These are phyloP conservation scores for Gleditsia sinensis DNA, from an alignment of 306 rosid genomes.

Conservation along the genomic window DNA sequence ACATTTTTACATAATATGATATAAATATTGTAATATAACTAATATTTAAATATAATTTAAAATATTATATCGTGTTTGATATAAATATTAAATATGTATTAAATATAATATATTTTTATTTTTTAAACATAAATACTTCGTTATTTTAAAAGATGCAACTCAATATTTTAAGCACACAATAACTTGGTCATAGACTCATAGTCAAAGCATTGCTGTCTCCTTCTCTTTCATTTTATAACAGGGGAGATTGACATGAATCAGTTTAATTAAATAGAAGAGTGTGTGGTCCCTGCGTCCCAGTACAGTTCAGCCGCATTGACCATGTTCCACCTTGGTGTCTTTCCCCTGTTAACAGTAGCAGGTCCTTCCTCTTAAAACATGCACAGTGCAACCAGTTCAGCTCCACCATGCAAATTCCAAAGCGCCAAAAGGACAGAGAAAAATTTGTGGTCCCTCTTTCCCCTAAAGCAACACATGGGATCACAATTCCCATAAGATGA, in stretches of 20 bases:
- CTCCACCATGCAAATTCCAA: constrained; percentile 41
- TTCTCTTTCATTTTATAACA: constrained; percentile 40
- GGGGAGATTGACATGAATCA: constrained; percentile 50
- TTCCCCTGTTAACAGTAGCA: constrained; percentile 29
- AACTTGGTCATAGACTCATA: constrained; percentile 35
- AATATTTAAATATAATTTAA: too few relatives aligned
- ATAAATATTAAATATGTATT: too few relatives aligned
- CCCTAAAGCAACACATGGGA: constrained; percentile 45
- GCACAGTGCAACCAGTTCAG: constrained; percentile 33
- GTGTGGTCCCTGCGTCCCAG: constrained; percentile 44
- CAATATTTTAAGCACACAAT: constrained; percentile 27
- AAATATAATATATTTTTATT: too few relatives aligned
- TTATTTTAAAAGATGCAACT: too few relatives aligned
- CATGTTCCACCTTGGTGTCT: constrained; percentile 36
- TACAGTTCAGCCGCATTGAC: constrained; percentile 40
- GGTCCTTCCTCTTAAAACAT: constrained; percentile 38
- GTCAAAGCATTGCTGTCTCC: constrained; percentile 39
- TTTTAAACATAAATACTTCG: too few relatives aligned
- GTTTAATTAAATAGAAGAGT: constrained; percentile 35
- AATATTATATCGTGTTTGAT: too few relatives aligned
- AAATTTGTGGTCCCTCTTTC: constrained; percentile 49
- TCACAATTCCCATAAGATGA: constrained; percentile 41
- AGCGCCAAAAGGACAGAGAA: constrained; percentile 41
- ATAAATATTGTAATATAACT: too few relatives aligned
- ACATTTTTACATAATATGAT: too few relatives aligned